Base-by-base conservation (phyloP, 73 alveolate genomes). In the Paramecium caudatum region DNA sequence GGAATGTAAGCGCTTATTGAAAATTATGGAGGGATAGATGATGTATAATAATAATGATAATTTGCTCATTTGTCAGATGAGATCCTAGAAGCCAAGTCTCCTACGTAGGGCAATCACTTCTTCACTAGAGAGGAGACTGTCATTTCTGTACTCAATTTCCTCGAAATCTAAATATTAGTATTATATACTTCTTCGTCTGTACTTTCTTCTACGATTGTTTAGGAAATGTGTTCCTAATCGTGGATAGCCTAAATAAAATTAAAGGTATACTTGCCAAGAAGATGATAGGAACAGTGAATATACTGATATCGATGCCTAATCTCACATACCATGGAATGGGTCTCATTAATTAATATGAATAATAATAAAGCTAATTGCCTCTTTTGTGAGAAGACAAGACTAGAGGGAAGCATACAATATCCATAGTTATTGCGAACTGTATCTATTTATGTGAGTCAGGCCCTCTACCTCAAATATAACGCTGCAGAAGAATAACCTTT, bases 261-360 rank as follows among this genome's bases (percentile, higher is more conserved):
- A 19, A 2, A 16, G 9, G 12, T 16, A 5, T 74, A 74, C 88
- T 27, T 41, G 68, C 88, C 5, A 74, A 41, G 6, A 74, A 16
- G 5, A 19, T 1, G 17, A 45, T 45, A 30, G 88, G 88, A 3
- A 74, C 88, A 2, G 68, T 21, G 46, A 37, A 74, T 13, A 74
- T 19, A 2, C 47, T 41, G 17, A 74, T 7, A 74, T 74, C 88
- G 55, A 74, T 27, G 39, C 55, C 88, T 9, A 74, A 41, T 45
- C 88, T 74, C 5, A 74, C 43, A 27, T 5, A 45, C 88, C 88
- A 74, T 8, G 88, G 88, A 2, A 74, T 74, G 1, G 88, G 88
- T 41, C 88, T 37, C 88, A 74, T 74, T 74, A 39, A 37, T 25
- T 37, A 34, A 34, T 74, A 41, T 39, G 36, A 39, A 37, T 34